Evolutionary conservation across 257 asterid genomes (phyloP).

Genomic region (Nicotiana benthamiana): DNA sequence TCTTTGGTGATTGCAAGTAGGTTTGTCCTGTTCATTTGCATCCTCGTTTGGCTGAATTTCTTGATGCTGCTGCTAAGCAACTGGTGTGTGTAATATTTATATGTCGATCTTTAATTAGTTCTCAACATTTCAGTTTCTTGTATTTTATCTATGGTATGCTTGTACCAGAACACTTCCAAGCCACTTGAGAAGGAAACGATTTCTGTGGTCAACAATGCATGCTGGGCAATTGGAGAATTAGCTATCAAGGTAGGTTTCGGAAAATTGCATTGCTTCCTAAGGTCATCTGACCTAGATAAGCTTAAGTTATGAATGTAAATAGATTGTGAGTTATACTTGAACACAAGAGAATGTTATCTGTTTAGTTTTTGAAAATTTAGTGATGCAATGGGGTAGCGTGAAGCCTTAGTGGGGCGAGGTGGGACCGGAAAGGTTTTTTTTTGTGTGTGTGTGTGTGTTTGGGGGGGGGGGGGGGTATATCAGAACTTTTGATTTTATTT

Average conservation of each 20-base stretch:
- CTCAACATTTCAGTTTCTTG: not conserved
- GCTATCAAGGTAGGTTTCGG: slow-evolving; percentile 60
- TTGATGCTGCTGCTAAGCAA: slow-evolving; percentile 84
- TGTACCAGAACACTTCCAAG: slow-evolving; percentile 65
- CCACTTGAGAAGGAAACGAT: slow-evolving; percentile 57
- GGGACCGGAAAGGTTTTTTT: not conserved
- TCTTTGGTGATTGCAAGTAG: slow-evolving; percentile 16
- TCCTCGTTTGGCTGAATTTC: slow-evolving; percentile 71
- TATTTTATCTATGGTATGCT: slow-evolving; percentile 11
- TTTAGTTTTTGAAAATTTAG: not conserved
- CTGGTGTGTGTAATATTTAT: slow-evolving; percentile 42
- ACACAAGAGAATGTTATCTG: not conserved
- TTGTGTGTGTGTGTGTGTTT: no score
- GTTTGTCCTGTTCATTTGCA: slow-evolving; percentile 44
- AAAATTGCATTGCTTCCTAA: not conserved
- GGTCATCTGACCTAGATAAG: not conserved
- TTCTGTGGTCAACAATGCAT: slow-evolving; percentile 97
- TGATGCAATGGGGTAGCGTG: not conserved
- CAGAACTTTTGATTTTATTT: not conserved
- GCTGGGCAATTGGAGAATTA: slow-evolving; percentile 99
- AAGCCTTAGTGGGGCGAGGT: not conserved
- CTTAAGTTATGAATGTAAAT: not conserved
- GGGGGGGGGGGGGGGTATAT: not conserved
- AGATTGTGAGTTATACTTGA: not conserved
- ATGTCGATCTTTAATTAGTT: not conserved